A percentile compares a stretch with the other conserved stretches of the same genome.
Conservation (phyloP, 352 stramenopile genomes). For the Phytophthora lateralis region DNA sequence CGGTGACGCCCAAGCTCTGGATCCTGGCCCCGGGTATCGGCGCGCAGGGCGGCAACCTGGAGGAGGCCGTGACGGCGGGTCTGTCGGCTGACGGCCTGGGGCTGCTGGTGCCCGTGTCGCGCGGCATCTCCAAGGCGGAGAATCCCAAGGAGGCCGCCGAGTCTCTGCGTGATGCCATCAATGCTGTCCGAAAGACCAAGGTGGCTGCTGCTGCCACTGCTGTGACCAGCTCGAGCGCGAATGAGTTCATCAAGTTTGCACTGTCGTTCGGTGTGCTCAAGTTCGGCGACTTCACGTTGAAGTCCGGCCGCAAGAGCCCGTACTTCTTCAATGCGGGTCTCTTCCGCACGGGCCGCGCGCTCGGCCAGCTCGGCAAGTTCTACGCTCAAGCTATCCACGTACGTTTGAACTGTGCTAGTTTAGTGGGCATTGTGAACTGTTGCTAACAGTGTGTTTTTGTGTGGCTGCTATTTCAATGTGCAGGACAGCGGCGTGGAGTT, state of each 20-base stretch:
- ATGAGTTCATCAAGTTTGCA: conserved; percentile 97
- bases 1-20: conserved; percentile 91
- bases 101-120: conserved; percentile 96
- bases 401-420: conserved; percentile 1
- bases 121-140: conserved; percentile 94
- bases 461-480: conserved; percentile 29
- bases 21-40: conserved; percentile 98
- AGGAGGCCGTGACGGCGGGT: conserved; percentile 84
- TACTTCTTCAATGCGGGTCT: conserved; percentile 99
- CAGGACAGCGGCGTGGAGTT: conserved; percentile 93
- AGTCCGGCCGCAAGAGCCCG: conserved; percentile 96
- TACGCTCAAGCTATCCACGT: conserved; percentile 95
- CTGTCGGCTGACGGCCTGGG: conserved; percentile 89
- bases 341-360: conserved; percentile 94
- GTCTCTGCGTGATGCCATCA: conserved; percentile 94
- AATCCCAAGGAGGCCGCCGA: conserved; percentile 91
- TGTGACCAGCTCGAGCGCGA: conserved; percentile 60
- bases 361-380: conserved; percentile 93
- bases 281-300: conserved; percentile 98
- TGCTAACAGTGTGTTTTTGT: conserved; percentile 8
- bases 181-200: conserved; percentile 82
- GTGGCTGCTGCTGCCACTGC: conserved; percentile 22
- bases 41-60: conserved; percentile 92
- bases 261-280: conserved; percentile 95
- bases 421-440: background rate